These are phyloP conservation scores for Linnemannia elongata DNA, from an alignment of 192 early-diverging fungal species.

Conservation along the genomic window DNA sequence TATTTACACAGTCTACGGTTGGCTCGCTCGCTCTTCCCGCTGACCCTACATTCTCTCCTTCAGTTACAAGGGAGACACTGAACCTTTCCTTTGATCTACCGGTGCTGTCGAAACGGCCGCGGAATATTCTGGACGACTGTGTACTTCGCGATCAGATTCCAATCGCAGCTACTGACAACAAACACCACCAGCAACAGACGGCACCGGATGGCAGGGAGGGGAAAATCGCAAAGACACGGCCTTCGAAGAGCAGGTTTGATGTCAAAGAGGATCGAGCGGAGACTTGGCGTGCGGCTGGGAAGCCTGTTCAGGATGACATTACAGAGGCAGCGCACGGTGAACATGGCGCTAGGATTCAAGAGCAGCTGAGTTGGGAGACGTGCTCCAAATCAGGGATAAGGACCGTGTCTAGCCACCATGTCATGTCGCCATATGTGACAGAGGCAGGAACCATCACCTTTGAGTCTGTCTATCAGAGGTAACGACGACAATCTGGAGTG, in stretches of 20 bases:
- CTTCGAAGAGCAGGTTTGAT: neutral
- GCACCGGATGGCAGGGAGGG: neutral
- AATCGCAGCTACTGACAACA: neutral
- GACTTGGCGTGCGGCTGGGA: constrained; percentile 33
- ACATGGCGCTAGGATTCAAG: neutral
- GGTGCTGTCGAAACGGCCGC: constrained; percentile 27
- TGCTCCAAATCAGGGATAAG: constrained; percentile 11
- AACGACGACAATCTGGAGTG: neutral
- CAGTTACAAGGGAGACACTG: neutral
- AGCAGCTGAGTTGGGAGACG: constrained; percentile 36
- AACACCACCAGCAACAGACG: neutral
- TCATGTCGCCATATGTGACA: constrained; percentile 36
- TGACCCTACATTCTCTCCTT: neutral
- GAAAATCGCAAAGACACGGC: neutral
- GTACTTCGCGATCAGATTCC: neutral
- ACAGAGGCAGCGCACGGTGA: neutral
- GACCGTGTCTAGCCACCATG: neutral
- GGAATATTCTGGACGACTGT: constrained; percentile 42
- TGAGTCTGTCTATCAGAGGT: constrained; percentile 42
- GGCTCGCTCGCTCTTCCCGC: neutral
- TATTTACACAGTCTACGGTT: neutral
- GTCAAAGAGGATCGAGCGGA: neutral
- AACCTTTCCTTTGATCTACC: constrained; percentile 31
- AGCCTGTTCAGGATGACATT: neutral
- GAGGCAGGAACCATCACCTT: constrained; percentile 19